phyloP scores from a whole-genome alignment of 208 protist genomes.

The Acanthamoeba polyphaga region DNA sequence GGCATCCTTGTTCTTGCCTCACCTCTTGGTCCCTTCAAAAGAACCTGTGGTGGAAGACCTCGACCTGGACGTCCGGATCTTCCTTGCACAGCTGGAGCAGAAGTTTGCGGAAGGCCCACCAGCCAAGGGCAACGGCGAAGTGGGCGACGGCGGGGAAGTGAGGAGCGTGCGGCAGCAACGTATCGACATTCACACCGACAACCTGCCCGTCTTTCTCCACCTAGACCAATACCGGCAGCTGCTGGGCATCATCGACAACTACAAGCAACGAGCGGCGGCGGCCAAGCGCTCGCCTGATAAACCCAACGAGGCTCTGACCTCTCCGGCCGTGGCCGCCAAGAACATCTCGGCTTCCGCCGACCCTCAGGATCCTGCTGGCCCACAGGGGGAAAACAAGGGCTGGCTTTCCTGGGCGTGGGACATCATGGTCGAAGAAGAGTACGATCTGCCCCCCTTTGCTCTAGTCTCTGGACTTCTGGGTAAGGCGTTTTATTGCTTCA shows the following conservation, averaged over 20 bases:
- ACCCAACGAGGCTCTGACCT: background rate
- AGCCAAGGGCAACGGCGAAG: background rate
- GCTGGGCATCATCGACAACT: constrained; percentile 22
- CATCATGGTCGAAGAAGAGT: constrained; percentile 53
- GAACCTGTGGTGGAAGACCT: constrained; percentile 7
- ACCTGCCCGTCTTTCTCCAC: background rate
- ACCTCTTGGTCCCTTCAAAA: background rate
- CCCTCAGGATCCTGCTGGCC: background rate
- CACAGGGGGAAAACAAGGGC: background rate
- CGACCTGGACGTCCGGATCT: background rate
- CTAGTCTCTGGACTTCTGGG: background rate
- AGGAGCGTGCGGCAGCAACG: background rate
- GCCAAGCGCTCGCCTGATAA: background rate
- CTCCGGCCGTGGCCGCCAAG: background rate
- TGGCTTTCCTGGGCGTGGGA: constrained; percentile 48
- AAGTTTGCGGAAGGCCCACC: background rate
- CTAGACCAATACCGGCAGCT: constrained; percentile 35
- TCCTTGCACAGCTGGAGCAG: background rate
- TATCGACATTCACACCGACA: constrained; percentile 46
- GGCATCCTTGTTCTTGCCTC: background rate
- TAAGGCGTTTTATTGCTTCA: background rate
- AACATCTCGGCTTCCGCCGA: background rate
- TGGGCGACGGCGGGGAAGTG: background rate
- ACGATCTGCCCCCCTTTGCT: background rate
- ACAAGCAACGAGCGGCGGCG: background rate